Conservation (phyloP, 2,329 filamentous ascomycete species). For the Claviceps pusilla region DNA sequence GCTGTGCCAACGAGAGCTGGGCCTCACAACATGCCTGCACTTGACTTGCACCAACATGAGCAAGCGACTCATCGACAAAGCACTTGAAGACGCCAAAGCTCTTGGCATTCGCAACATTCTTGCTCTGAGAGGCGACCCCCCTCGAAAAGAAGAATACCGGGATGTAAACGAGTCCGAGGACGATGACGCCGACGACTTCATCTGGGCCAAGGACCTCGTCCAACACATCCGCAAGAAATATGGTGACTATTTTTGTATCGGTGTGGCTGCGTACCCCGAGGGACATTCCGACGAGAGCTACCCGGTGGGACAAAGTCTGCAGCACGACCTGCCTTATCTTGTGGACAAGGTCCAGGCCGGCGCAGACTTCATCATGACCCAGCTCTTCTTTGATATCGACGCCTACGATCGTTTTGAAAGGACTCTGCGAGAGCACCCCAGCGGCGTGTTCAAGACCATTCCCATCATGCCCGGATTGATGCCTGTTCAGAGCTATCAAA, state of each 20-base stretch:
- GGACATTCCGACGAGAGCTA: conserved; percentile 86
- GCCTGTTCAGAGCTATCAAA: conserved; percentile 96
- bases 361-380: conserved; percentile 96
- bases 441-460: conserved; percentile 70
- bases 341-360: conserved; percentile 84
- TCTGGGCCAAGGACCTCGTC: conserved; percentile 79
- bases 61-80: conserved; percentile 67
- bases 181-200: conserved; percentile 61
- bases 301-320: conserved; percentile 51
- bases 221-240: conserved; percentile 73
- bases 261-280: conserved; percentile 88
- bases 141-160: conserved; percentile 74
- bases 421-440: conserved; percentile 62
- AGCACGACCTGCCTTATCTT: conserved; percentile 75
- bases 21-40: conserved; percentile 87
- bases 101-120: conserved; percentile 89
- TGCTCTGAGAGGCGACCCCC: conserved; percentile 80
- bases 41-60: conserved; percentile 98
- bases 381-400: conserved; percentile 83
- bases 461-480: conserved; percentile 90
- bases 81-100: conserved; percentile 77
- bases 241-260: conserved; percentile 91
- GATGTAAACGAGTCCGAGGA: conserved; percentile 41
- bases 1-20: conserved; percentile 81
- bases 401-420: conserved; percentile 72